These are phyloP conservation scores for Yarrowia deformans DNA, from an alignment of 805 yeast species.

Conservation along the genomic window DNA sequence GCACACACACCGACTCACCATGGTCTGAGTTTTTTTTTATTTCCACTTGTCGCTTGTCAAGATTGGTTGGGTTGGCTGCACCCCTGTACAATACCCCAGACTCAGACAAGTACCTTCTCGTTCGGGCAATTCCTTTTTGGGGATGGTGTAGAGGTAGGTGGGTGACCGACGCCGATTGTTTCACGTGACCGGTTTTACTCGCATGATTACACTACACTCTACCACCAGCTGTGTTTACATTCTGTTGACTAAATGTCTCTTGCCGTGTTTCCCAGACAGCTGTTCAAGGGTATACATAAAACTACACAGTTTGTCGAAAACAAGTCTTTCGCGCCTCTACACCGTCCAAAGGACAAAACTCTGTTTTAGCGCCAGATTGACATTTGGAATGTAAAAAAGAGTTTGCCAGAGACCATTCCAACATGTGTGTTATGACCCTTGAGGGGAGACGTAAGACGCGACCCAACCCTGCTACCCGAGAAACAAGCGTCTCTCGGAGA, in stretches of 20 bases:
- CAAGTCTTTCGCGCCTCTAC: no score
- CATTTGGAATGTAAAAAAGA: conserved; percentile 4
- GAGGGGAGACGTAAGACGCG: background rate
- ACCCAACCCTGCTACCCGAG: no score
- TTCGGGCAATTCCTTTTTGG: background rate
- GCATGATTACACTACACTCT: no score
- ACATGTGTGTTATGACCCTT: background rate
- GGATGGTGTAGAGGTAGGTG: background rate
- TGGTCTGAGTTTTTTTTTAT: no score
- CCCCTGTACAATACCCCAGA: conserved; percentile 26
- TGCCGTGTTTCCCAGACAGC: no score
- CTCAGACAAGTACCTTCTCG: conserved; percentile 14
- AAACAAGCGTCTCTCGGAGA: no score
- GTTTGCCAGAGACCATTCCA: background rate
- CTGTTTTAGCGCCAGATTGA: conserved; percentile 1
- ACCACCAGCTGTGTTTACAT: no score
- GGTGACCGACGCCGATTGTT: no score
- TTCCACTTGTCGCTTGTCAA: background rate
- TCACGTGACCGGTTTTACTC: background rate
- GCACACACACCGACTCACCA: no score
- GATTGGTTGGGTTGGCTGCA: background rate
- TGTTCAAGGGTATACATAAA: no score
- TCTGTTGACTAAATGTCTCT: no score
- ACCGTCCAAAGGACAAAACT: background rate
- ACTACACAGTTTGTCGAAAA: background rate